Conservation (phyloP, 345 rosid species). For the Populus tremula region DNA sequence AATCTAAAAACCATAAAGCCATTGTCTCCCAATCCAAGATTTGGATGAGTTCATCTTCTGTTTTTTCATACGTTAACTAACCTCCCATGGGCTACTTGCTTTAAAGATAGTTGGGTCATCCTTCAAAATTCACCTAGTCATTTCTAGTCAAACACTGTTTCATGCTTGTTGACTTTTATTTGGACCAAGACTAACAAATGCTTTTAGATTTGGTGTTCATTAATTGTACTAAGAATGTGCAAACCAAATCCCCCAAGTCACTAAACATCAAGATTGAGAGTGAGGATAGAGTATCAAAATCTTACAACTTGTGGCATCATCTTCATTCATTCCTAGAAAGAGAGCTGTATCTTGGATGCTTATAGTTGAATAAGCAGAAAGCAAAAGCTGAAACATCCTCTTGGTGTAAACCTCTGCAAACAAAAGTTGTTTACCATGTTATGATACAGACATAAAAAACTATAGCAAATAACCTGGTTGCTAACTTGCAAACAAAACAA, state of each 20-base stretch:
- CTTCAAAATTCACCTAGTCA: background rate
- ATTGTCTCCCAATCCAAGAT: no score
- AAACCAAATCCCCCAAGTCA: background rate
- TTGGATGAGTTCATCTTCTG: no score
- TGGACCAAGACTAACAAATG: background rate
- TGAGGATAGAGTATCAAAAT: conserved; percentile 1
- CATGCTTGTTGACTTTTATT: background rate
- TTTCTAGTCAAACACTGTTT: background rate
- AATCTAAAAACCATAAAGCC: no score
- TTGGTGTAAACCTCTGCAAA: conserved; percentile 69
- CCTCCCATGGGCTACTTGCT: no score
- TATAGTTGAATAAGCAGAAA: conserved; percentile 83
- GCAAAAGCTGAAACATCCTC: conserved; percentile 71
- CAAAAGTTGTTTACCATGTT: background rate
- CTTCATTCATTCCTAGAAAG: conserved; percentile 88
- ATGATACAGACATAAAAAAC: background rate
- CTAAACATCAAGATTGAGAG: background rate
- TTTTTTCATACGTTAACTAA: no score
- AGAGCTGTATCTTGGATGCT: conserved; percentile 63
- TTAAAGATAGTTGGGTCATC: background rate
- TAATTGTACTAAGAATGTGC: no score
- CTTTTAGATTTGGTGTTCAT: no score
- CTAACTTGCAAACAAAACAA: background rate
- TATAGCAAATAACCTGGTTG: background rate
- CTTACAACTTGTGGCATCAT: conserved; percentile 75